These are phyloP conservation scores for Fragaria iinumae DNA, from an alignment of 306 rosid genomes.

Conservation along the genomic window DNA sequence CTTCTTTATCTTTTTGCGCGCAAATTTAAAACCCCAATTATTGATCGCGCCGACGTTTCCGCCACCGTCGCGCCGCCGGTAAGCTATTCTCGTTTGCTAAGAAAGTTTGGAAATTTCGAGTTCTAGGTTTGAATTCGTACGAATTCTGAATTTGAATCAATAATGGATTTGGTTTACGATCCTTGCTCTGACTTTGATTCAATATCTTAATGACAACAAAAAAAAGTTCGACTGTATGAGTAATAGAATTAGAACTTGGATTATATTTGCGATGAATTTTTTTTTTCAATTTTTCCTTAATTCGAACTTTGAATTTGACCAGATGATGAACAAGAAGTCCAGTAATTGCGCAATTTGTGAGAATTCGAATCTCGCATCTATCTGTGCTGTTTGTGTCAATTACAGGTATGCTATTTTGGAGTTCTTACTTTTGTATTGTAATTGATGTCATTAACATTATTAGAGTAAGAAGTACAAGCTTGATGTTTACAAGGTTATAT, in stretches of 20 bases:
- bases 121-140: background rate
- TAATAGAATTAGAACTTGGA: background rate
- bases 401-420: slow-evolving; percentile 43
- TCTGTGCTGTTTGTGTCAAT: slow-evolving; percentile 78
- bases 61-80: background rate
- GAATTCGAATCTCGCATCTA: slow-evolving; percentile 68
- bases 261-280: background rate
- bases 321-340: slow-evolving; percentile 51
- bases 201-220: too few relatives aligned
- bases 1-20: background rate
- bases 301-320: background rate
- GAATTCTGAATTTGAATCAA: background rate
- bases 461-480: background rate
- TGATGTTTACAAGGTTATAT: background rate
- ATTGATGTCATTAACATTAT: background rate
- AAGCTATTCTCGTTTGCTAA: background rate
- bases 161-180: background rate
- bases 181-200: background rate
- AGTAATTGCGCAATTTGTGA: slow-evolving; percentile 77
- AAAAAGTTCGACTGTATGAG: too few relatives aligned
- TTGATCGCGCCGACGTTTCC: background rate
- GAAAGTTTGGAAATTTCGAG: background rate
- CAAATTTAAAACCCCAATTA: background rate
- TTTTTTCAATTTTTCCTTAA: background rate
- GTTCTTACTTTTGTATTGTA: background rate